Percentiles rank a stretch among this genome's conserved stretches.
Evolutionary conservation across 2,329 filamentous ascomycete genomes (phyloP).

Genomic region (Monilinia polystroma): DNA sequence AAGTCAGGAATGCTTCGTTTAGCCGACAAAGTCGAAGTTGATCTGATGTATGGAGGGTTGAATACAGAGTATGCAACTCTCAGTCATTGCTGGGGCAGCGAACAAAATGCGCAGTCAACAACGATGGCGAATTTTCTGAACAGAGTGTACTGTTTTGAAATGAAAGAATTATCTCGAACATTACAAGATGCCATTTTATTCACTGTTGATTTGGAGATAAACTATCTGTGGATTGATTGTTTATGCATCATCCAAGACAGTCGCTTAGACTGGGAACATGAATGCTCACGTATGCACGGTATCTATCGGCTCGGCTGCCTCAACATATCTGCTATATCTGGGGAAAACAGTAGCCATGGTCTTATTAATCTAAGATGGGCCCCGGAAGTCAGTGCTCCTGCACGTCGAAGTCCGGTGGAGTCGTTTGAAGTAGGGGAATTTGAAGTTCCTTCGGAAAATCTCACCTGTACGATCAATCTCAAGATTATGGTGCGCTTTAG

Average conservation of each 20-base stretch:
- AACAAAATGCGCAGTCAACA: neutral
- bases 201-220: neutral
- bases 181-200: slow-evolving; percentile 4
- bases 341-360: neutral
- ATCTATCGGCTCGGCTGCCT: neutral
- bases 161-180: neutral
- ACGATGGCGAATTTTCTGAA: neutral
- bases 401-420: neutral
- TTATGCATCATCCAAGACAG: neutral
- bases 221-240: slow-evolving; percentile 4
- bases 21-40: neutral
- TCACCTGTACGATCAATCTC: neutral
- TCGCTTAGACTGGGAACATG: neutral
- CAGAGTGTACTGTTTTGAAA: neutral
- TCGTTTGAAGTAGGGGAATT: neutral
- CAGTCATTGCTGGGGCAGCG: neutral
- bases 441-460: neutral
- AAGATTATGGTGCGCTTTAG: neutral
- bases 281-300: neutral
- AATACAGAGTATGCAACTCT: neutral
- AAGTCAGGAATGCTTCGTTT: neutral
- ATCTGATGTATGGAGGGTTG: neutral
- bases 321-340: neutral
- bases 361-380: neutral
- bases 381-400: neutral